Percentiles rank a stretch among this genome's conserved stretches.
These are phyloP conservation scores for Leptomonas pyrrhocoris DNA, from an alignment of 208 protist species.

Conservation along the genomic window DNA sequence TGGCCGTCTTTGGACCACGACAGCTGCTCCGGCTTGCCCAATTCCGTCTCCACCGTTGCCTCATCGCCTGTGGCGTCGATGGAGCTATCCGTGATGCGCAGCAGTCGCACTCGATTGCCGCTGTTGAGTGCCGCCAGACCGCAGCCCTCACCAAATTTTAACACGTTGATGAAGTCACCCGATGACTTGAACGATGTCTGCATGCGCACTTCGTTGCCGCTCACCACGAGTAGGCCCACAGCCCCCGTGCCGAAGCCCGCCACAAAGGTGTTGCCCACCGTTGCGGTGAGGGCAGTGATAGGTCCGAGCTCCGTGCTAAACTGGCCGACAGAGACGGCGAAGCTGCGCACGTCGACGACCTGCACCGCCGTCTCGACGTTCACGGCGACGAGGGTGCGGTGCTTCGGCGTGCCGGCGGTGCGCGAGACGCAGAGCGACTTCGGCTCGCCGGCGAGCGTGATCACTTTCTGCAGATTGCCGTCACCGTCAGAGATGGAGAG, in stretches of 20 bases:
- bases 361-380: conserved; percentile 60
- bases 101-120: conserved; percentile 61
- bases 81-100: conserved; percentile 60
- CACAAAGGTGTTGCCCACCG: conserved; percentile 45
- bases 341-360: conserved; percentile 51
- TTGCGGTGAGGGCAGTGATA: conserved; percentile 46
- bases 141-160: conserved; percentile 57
- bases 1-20: conserved; percentile 92
- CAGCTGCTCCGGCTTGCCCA: conserved; percentile 12
- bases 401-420: conserved; percentile 21
- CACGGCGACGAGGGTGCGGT: conserved; percentile 57
- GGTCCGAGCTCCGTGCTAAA: conserved; percentile 77
- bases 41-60: conserved; percentile 14
- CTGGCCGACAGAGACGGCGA: conserved; percentile 56
- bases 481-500: conserved; percentile 87
- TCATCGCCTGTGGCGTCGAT: conserved; percentile 31
- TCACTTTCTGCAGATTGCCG: conserved; percentile 71
- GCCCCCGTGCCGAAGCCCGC: conserved; percentile 65
- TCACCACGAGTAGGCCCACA: conserved; percentile 51
- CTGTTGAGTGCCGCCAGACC: conserved; percentile 49
- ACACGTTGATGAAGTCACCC: conserved; percentile 29
- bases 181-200: conserved; percentile 37
- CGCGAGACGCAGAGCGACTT: conserved; percentile 66
- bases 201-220: conserved; percentile 48
- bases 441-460: conserved; percentile 51